Evolutionary conservation across 2,329 filamentous ascomycete species (phyloP).

Genomic region (Gaeumannomyces tritici): DNA sequence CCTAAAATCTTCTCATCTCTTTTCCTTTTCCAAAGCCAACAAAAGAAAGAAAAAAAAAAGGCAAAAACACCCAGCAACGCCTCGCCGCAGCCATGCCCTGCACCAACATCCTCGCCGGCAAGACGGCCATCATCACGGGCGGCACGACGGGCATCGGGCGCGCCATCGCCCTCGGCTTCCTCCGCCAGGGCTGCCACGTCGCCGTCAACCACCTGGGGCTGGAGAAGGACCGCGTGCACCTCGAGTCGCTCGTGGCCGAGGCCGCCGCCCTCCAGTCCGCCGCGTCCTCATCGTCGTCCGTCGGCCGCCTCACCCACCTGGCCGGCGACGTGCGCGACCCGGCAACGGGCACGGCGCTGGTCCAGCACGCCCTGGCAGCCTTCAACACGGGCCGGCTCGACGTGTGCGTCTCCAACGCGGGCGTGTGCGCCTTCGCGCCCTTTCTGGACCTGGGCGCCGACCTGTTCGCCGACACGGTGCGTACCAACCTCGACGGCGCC

Average conservation of each 20-base stretch:
- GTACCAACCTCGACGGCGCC: conserved; percentile 78
- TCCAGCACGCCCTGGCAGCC: conserved; percentile 52
- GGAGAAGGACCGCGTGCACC: conserved; percentile 37
- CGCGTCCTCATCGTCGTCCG: conserved; percentile 20
- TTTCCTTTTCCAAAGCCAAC: no score
- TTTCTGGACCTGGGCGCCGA: conserved; percentile 66
- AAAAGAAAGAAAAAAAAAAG: no score
- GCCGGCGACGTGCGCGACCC: conserved; percentile 70
- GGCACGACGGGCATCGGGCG: conserved; percentile 80
- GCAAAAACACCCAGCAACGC: no score
- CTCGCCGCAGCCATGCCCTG: conserved; percentile 24
- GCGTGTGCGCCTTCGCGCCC: conserved; percentile 79
- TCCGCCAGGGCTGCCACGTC: conserved; percentile 68
- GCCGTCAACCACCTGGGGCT: conserved; percentile 71
- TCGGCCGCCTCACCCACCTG: conserved; percentile 54
- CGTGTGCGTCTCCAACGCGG: conserved; percentile 81
- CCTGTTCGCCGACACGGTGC: conserved; percentile 62
- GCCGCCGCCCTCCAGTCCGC: conserved; percentile 31
- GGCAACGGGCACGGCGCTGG: conserved; percentile 58
- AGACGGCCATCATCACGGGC: conserved; percentile 79
- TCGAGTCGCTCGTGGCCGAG: conserved; percentile 42
- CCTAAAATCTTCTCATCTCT: no score
- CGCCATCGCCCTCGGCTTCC: conserved; percentile 72
- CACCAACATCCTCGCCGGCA: conserved; percentile 54
- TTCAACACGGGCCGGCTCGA: conserved; percentile 52